A percentile compares a stretch with the other conserved stretches of the same genome.
Evolutionary conservation across 2,329 filamentous ascomycete genomes (phyloP).

Genomic region (Zasmidium angulare): DNA sequence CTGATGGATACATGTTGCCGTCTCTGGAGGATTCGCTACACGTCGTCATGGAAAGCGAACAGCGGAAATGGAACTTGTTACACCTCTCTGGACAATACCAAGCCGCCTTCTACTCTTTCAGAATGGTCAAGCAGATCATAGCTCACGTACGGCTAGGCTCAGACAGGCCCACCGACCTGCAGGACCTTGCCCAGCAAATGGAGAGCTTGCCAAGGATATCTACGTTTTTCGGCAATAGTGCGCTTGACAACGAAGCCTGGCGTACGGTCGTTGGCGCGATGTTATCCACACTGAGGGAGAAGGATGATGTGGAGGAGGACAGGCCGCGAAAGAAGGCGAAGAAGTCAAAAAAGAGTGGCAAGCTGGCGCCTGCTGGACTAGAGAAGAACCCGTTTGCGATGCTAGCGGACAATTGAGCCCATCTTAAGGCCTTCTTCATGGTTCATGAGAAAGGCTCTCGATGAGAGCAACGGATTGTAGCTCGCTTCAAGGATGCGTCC

Average conservation of each 20-base stretch:
- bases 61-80: constrained; percentile 38
- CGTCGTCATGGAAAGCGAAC: constrained; percentile 34
- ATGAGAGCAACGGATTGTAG: neutral
- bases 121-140: constrained; percentile 42
- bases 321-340: constrained; percentile 50
- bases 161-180: constrained; percentile 6
- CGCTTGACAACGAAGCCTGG: constrained; percentile 16
- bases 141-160: neutral
- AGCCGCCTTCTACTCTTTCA: constrained; percentile 44
- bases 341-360: constrained; percentile 77
- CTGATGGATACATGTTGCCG: constrained; percentile 20
- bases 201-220: constrained; percentile 22
- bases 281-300: constrained; percentile 6
- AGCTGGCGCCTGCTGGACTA: neutral
- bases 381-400: constrained; percentile 21
- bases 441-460: neutral
- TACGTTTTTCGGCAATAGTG: constrained; percentile 16
- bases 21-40: constrained; percentile 15
- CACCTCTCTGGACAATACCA: constrained; percentile 44
- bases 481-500: neutral
- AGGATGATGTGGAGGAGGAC: constrained; percentile 49
- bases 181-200: constrained; percentile 1
- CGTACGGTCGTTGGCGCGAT: constrained; percentile 3
- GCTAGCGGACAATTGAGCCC: constrained; percentile 14
- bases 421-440: neutral